Conservation (phyloP, 75 land plant genomes). For the Isoetes taiwanensis region DNA sequence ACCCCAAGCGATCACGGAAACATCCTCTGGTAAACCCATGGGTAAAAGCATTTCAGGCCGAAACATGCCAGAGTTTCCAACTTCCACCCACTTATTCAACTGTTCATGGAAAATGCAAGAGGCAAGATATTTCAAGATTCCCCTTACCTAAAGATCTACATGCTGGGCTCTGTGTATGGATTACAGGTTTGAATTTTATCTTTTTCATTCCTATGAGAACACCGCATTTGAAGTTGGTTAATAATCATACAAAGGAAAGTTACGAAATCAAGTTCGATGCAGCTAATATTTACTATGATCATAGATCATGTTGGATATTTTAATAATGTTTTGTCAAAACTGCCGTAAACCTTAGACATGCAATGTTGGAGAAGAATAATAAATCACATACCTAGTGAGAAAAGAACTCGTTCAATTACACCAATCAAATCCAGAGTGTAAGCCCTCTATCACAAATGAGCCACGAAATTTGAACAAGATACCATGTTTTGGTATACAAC, state of each 20-base stretch:
- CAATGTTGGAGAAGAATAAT: background rate
- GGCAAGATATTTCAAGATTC: background rate
- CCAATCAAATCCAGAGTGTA: no score
- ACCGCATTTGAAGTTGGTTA: no score
- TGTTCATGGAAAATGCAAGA: background rate
- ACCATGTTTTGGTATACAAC: no score
- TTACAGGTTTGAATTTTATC: slow-evolving; percentile 89
- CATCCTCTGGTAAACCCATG: slow-evolving; percentile 2
- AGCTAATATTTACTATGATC: background rate
- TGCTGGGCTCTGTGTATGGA: slow-evolving; percentile 97
- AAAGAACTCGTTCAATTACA: no score
- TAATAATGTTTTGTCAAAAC: no score
- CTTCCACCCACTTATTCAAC: background rate
- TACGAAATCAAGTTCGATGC: background rate
- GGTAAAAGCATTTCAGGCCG: background rate
- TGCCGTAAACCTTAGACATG: background rate
- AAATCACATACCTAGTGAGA: no score
- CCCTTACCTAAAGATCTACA: slow-evolving; percentile 91
- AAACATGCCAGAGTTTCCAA: background rate
- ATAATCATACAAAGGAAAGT: slow-evolving; percentile 7
- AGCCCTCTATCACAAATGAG: no score
- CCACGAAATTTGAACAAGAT: no score
- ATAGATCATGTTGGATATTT: no score
- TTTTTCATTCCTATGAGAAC: slow-evolving; percentile 68
- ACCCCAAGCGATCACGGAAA: slow-evolving; percentile 2